Base-by-base conservation (phyloP, 176 grass and related monocot species). In the Bothriochloa decipiens region DNA sequence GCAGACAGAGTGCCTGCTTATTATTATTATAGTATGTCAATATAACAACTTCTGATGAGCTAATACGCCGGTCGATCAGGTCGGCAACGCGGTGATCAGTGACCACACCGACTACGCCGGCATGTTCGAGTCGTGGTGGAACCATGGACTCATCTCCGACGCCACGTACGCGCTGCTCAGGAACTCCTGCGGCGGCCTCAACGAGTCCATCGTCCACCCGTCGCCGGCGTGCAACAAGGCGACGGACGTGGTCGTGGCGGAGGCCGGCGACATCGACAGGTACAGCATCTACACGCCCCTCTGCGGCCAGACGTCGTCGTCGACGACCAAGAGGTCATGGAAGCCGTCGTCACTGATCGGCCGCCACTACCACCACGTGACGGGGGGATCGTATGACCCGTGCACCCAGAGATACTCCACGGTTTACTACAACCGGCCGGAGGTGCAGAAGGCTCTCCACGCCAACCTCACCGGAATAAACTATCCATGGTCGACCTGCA, bases 111-210 rank as follows among this genome's bases (percentile, higher is more conserved):
- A 87, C 66, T 52, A 57, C 35, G 52, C 25, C 1, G 84, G 83
- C 77, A 89, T 57, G 14, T 83, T 91, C 91, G 78, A 92, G 72
- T 89, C 43, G 32, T 86, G 86, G 90, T 92, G 90, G 86, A 85
- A 89, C 74, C 90, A 92, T 65, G 90, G 90, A 32, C 26, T 92
- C 6, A 47, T 92, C 63, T 88, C 90, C 63, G 86, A 89, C 63
- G 65, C 4, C 11, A 86, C 86, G 3, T 88, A 84, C 87, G n/a
- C 46, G 11, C 61, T 22, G 46, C 77, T 84, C 10, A 20, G 7
- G 0, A 25, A 20, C 6, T 58, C 86, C 43, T 92, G 83, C 86
- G 22, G 17, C 18, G 7, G 10, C 6, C 22, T 45, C 14, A 26
- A 92, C 76, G 84, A 82, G 45, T 90, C 84, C 37, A 6, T 68